Base-by-base conservation (phyloP, 371 early-diverging fungal species). In the Quaeritorhiza haematococci region DNA sequence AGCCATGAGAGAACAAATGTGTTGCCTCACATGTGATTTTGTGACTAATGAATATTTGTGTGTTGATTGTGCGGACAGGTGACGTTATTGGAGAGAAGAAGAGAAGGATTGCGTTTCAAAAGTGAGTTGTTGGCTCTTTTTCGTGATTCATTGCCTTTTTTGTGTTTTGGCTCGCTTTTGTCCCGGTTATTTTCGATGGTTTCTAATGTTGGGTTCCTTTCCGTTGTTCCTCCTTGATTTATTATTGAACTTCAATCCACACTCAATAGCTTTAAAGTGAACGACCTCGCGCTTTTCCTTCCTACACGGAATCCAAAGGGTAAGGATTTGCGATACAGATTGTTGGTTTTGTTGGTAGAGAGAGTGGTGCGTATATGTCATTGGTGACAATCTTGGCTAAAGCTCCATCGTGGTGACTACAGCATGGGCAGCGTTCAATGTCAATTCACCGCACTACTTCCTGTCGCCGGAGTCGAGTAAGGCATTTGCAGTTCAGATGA, bases 371-470 rank as follows among this genome's bases (percentile, higher is more conserved):
- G n/a, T n/a, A n/a, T n/a, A n/a, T n/a, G n/a, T n/a, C n/a, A n/a
- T 38, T 38, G 38, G 19, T 13, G 13, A 13, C 38, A 38, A 13
- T 13, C 19, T 38, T 38, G 38, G 38, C 13, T 13, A 19, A 6
- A 23, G 19, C 34, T 23, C 33, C 19, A 53, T 45, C 8, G 28
- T 35, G 4, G 10, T 33, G 26, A 45, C 33, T 45, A 5, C 29
- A 55, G 68, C 85, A 0, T 90, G 90, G 89, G 86, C 85, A 0
- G 90, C 90, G 0, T 90, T 90, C 71, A 87, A 90, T 47, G 81
- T 88, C 61, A 81, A 82, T 55, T 73, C 83, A 1, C 90, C 90
- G 3, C 83, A 90, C 61, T 85, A 83, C 59, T 90, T 87, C 60
- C 68, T 90, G 66, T 70, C 74, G 35, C 76, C 79, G 0, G 79